Evolutionary conservation across 2,329 filamentous ascomycete species (phyloP).

Genomic region (Myrmaecium sp.): DNA sequence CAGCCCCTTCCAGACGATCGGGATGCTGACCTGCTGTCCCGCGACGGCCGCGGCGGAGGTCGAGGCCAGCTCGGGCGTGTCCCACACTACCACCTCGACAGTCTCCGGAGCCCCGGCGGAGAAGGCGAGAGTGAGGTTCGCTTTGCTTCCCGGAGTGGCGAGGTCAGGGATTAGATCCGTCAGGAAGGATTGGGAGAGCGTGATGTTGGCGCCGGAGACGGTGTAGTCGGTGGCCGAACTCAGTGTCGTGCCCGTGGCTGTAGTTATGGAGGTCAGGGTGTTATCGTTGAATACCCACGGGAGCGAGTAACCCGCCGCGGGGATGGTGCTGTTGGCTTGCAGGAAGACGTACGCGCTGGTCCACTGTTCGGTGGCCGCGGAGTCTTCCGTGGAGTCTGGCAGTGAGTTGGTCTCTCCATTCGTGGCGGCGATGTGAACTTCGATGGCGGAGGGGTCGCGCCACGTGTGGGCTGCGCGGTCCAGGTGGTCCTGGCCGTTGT

Average conservation of each 20-base stretch:
- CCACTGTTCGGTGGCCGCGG: slow-evolving; percentile 25
- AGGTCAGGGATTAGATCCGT: slow-evolving; percentile 25
- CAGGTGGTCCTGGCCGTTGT: slow-evolving; percentile 40
- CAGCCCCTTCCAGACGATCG: slow-evolving; percentile 35
- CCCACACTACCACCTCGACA: slow-evolving; percentile 37
- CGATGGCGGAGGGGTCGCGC: slow-evolving; percentile 32
- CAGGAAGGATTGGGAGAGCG: slow-evolving; percentile 32
- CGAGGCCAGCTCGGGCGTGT: slow-evolving; percentile 23
- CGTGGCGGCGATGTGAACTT: slow-evolving; percentile 30
- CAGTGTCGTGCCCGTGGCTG: slow-evolving; percentile 20
- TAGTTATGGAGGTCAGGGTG: slow-evolving; percentile 26
- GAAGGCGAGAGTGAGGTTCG: slow-evolving; percentile 36
- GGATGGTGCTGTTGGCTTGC: slow-evolving; percentile 27
- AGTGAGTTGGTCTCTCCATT: slow-evolving; percentile 32
- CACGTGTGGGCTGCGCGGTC: slow-evolving; percentile 32
- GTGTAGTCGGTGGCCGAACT: slow-evolving; percentile 28
- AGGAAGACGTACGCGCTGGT: slow-evolving; percentile 41
- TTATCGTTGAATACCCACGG: slow-evolving; percentile 40
- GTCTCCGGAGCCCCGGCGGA: slow-evolving; percentile 30
- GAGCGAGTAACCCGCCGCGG: slow-evolving; percentile 26
- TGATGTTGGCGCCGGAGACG: slow-evolving; percentile 27
- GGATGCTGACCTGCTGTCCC: slow-evolving; percentile 28
- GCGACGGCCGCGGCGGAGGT: slow-evolving; percentile 18
- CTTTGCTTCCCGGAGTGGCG: slow-evolving; percentile 28
- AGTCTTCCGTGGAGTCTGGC: slow-evolving; percentile 35